phyloP scores from a whole-genome alignment of 352 stramenopile genomes.

The Phytophthora podocarpi region DNA sequence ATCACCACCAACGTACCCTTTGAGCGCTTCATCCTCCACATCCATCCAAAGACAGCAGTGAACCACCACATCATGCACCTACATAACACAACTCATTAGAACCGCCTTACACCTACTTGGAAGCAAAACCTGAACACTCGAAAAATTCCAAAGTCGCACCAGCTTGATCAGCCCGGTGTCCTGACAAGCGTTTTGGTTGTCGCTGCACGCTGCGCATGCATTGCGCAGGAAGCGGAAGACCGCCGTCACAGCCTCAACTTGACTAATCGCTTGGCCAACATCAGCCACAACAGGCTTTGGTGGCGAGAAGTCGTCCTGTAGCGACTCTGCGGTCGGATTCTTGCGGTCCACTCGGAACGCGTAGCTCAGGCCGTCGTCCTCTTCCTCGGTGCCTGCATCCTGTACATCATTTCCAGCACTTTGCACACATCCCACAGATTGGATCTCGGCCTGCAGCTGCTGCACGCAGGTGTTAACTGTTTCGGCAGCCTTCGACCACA shows the following conservation, averaged over 20 bases:
- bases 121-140: not conserved
- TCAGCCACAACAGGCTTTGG: slow-evolving; percentile 39
- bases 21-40: slow-evolving; percentile 57
- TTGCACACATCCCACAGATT: not conserved
- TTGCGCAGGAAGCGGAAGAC: slow-evolving; percentile 79
- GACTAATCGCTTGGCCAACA: not conserved
- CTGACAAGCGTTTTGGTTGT: slow-evolving; percentile 60
- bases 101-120: not conserved
- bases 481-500: slow-evolving; percentile 27
- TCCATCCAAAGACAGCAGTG: slow-evolving; percentile 61
- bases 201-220: slow-evolving; percentile 49
- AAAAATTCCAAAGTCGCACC: slow-evolving; percentile 1
- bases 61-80: slow-evolving; percentile 51
- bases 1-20: slow-evolving; percentile 31
- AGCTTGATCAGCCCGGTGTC: slow-evolving; percentile 25
- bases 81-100: slow-evolving; percentile 1
- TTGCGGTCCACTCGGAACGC: slow-evolving; percentile 56
- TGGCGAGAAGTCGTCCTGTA: slow-evolving; percentile 34
- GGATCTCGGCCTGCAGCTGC: slow-evolving; percentile 8
- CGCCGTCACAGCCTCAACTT: slow-evolving; percentile 38
- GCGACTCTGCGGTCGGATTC: slow-evolving; percentile 33
- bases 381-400: slow-evolving; percentile 11
- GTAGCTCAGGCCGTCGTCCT: slow-evolving; percentile 78
- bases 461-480: slow-evolving; percentile 12
- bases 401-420: slow-evolving; percentile 18